Base-by-base conservation (phyloP, 192 early-diverging fungal genomes). In the Lobosporangium transversale region DNA sequence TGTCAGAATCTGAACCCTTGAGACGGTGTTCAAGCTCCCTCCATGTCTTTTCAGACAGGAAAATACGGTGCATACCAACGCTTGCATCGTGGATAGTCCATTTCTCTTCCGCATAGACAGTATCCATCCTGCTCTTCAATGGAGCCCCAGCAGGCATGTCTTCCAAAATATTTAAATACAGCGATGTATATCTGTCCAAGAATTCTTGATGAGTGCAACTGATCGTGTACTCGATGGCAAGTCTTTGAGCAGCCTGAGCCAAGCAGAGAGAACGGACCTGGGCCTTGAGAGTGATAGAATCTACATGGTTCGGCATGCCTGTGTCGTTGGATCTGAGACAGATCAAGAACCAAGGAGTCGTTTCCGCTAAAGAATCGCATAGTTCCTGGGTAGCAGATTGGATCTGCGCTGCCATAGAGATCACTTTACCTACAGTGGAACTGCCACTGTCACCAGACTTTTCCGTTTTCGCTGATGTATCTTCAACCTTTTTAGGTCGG, bases 1-100 rank as follows among this genome's bases (percentile, higher is more conserved):
- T 85, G 33, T 86, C 85, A 26, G 84, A 86, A 66, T 95, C 92
- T 21, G 81, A 66, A 43, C 83, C 87, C n/a, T 91, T 85, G 51
- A 98, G 87, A 18, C 81, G 81, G 58, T 91, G 89, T 78, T 98
- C 97, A 18, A 98, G 86, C 40, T 85, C 83, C 61, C 92, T 87
- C 97, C 95, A 98, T 23, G 86, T 85, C 3, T 32, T 59, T 66
- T 95, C 94, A 65, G 86, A 87, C 36, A 98, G 66, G 62, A 89
- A 96, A 5, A 92, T 81, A 59, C 91, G 84, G 43, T 79, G 69
- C 24, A 52, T 61, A 47, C 65, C 66, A 21, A 76, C 26, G 27
- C 30, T 65, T 2, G 84, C 71, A 37, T 79, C 75, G 40, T 53
- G 52, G 15, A 70, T 12, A 4, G 27, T 23, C 55, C 62, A 69